Evolutionary conservation across 1,284 basidiomycete genomes (phyloP), one percentile per base, ranked within the genome.

Genomic region (Naganishia sp.): DNA sequence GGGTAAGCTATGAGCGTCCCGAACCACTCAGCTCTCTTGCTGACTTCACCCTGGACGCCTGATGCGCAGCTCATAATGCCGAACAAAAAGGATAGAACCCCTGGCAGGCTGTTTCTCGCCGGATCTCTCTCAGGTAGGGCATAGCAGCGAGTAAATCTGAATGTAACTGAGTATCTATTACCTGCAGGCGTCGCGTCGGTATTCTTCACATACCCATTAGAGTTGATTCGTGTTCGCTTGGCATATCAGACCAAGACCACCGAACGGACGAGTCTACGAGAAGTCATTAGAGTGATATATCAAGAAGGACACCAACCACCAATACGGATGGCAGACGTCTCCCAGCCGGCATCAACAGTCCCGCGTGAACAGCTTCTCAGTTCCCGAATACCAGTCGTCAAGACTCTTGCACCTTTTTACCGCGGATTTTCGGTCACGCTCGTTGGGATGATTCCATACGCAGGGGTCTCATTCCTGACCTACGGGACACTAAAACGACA

Each of bases 381-480:
- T 67, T 47, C 71, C 71, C 68, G 69, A 69, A 68, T 72, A 69
- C 74, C 79, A 49, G 71, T 77, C 51, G 74, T 77, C 21, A 70
- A 78, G 28, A 79, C 76, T 0, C 68, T 81, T 61, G 74, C 78
- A 56, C 76, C 80, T 21, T 86, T 92, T 80, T 99, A 99, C 77
- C 89, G 96, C 39, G 96, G 96, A 9, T 98, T 99, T 80, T 87
- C 88, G 11, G 90, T 94, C 42, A 93, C 92, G n/a, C 80, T 96
- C 50, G 78, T 86, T 25, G 94, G 94, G 49, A 98, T 98, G 87
- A 84, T 99, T 21, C 96, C 96, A 0, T 99, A 99, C 74, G 94
- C 94, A 1, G 96, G 96, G 9, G 94, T 93, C 1, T 92, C 90
- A 13, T 99, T 99, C 82, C 85, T 99, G 63, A 88, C 88, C 23